A percentile compares a stretch with the other conserved stretches of the same genome.
Evolutionary conservation across 257 asterid species (phyloP).

Genomic region (Solanum bulbocastanum): DNA sequence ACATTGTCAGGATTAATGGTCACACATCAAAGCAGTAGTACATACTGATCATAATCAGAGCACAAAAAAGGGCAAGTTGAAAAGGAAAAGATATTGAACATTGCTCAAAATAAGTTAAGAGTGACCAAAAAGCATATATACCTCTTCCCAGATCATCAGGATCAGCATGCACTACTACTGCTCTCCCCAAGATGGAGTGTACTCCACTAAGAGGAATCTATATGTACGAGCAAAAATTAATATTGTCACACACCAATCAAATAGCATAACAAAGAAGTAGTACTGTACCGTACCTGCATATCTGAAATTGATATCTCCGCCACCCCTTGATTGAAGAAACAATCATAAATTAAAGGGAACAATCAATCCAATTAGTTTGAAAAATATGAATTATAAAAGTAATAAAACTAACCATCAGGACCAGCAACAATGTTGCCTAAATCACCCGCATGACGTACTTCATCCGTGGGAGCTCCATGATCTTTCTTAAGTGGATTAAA

Average conservation of each 20-base stretch:
- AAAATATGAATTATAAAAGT: neutral
- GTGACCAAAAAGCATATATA: conserved; percentile 1
- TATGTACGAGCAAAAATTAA: conserved; percentile 4
- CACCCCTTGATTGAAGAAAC: conserved; percentile 39
- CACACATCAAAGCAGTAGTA: neutral
- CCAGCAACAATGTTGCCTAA: conserved; percentile 78
- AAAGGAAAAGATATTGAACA: neutral
- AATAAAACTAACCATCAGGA: conserved; percentile 39
- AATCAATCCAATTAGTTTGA: neutral
- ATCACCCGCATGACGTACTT: conserved; percentile 77
- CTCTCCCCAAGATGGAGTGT: conserved; percentile 84
- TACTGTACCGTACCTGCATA: conserved; percentile 51
- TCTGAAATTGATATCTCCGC: conserved; percentile 58
- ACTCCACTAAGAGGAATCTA: conserved; percentile 64
- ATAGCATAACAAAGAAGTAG: neutral
- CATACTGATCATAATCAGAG: neutral
- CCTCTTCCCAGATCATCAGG: conserved; percentile 95
- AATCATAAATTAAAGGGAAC: neutral
- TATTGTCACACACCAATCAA: neutral
- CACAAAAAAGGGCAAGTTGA: neutral
- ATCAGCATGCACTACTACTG: conserved; percentile 92
- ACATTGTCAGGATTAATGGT: neutral
- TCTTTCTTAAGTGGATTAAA: conserved; percentile 69
- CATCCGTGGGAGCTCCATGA: conserved; percentile 83
- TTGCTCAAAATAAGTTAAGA: neutral